Percentiles rank a stretch among this genome's conserved stretches.
Evolutionary conservation across 2,329 filamentous ascomycete species (phyloP).

Genomic region (Fusarium coffeatum): DNA sequence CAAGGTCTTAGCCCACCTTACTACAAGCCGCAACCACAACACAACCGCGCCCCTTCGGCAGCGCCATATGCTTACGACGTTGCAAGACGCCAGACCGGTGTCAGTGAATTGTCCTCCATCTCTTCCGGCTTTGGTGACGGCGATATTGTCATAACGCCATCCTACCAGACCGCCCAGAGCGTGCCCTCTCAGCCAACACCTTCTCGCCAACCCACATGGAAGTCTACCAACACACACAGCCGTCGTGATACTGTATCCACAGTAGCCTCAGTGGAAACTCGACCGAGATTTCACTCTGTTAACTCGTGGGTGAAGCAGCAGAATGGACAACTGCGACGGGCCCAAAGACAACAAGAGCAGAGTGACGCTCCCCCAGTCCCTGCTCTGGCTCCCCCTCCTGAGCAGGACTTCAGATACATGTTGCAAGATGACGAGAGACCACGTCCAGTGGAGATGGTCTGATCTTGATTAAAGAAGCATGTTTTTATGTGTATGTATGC

Average conservation of each 20-base stretch:
- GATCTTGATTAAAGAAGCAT: neutral
- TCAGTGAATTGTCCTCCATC: conserved; percentile 68
- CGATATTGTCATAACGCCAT: conserved; percentile 63
- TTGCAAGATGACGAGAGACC: conserved; percentile 63
- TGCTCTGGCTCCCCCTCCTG: conserved; percentile 54
- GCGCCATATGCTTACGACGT: conserved; percentile 33
- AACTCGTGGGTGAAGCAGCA: conserved; percentile 75
- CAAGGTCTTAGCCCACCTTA: conserved; percentile 20
- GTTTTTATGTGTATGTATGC: conserved; percentile 4
- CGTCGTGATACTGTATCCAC: conserved; percentile 65
- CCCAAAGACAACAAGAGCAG: conserved; percentile 53
- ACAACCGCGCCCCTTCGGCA: conserved; percentile 34
- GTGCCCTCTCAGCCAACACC: conserved; percentile 31
- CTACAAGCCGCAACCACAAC: conserved; percentile 4
- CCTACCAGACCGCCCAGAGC: conserved; percentile 31
- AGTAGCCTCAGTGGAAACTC: conserved; percentile 63
- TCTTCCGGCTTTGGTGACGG: conserved; percentile 74
- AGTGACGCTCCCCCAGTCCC: conserved; percentile 56
- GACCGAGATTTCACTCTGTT: conserved; percentile 68
- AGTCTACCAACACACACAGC: conserved; percentile 36
- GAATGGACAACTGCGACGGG: conserved; percentile 63
- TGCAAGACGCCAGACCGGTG: conserved; percentile 50
- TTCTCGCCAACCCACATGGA: conserved; percentile 29
- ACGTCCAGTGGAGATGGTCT: conserved; percentile 53
- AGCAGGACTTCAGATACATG: conserved; percentile 63